Evolutionary conservation across 768 basidiomycete genomes (phyloP).

Genomic region (Boletus rubescentipes): DNA sequence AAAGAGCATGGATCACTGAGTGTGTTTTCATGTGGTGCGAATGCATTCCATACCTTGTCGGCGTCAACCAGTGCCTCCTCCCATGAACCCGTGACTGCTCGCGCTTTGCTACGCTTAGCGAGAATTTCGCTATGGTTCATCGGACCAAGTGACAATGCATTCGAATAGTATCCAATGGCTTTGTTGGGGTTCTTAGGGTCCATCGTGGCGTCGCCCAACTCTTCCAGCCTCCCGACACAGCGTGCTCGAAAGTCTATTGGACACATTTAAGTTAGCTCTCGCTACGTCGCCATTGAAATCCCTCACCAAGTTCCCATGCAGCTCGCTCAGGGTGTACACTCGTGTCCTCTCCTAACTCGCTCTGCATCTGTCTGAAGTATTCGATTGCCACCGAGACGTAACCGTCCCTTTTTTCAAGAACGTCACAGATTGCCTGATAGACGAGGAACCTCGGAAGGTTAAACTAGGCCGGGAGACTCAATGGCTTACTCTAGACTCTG

Average conservation of each 20-base stretch:
- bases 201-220: background rate
- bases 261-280: background rate
- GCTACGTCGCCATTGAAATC: no score
- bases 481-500: background rate
- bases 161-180: background rate
- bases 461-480: background rate
- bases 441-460: background rate
- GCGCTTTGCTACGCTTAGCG: slow-evolving; percentile 5
- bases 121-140: background rate
- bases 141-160: background rate
- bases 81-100: background rate
- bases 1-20: background rate
- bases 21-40: no score
- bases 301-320: background rate
- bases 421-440: slow-evolving; percentile 1
- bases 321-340: background rate
- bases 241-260: background rate
- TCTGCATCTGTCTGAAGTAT: background rate
- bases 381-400: background rate
- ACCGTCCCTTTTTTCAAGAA: background rate
- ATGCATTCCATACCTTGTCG: background rate
- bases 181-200: background rate
- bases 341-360: background rate
- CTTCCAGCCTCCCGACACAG: background rate
- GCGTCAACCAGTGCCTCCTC: slow-evolving; percentile 1